A percentile compares a stretch with the other conserved stretches of the same genome.
phyloP scores from a whole-genome alignment of 805 yeast genomes.

The Clavispora asparagi region DNA sequence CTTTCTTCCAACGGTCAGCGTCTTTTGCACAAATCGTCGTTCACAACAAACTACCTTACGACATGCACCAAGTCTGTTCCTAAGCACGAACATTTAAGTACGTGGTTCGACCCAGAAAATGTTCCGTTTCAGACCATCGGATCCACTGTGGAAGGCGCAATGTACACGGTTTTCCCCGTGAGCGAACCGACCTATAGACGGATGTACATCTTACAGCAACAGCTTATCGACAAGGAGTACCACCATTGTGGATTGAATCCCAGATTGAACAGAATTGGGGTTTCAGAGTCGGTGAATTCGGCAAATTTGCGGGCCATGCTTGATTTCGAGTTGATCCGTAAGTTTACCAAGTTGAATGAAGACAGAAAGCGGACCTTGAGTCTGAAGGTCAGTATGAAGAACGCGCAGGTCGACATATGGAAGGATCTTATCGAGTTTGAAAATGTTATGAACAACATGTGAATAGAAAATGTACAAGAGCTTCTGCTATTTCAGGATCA shows the following conservation, averaged over 20 bases:
- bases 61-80: conserved; percentile 49
- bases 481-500: no score
- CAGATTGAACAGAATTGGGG: conserved; percentile 51
- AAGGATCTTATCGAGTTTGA: conserved; percentile 59
- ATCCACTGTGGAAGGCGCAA: conserved; percentile 72
- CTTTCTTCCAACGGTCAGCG: conserved; percentile 74
- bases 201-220: conserved; percentile 82
- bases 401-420: conserved; percentile 58
- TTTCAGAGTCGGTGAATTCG: conserved; percentile 30
- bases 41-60: conserved; percentile 60
- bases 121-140: conserved; percentile 61
- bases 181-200: conserved; percentile 73
- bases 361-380: conserved; percentile 52
- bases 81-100: conserved; percentile 29
- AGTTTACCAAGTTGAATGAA: conserved; percentile 51
- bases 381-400: conserved; percentile 51
- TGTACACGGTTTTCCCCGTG: conserved; percentile 69
- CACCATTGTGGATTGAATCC: conserved; percentile 82
- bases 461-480: not conserved
- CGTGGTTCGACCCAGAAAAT: conserved; percentile 21
- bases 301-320: conserved; percentile 55
- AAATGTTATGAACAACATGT: conserved; percentile 28
- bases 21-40: conserved; percentile 63
- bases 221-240: conserved; percentile 68
- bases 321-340: conserved; percentile 54